Conservation (phyloP, 768 basidiomycete genomes). For the Rhizopogon vinicolor region DNA sequence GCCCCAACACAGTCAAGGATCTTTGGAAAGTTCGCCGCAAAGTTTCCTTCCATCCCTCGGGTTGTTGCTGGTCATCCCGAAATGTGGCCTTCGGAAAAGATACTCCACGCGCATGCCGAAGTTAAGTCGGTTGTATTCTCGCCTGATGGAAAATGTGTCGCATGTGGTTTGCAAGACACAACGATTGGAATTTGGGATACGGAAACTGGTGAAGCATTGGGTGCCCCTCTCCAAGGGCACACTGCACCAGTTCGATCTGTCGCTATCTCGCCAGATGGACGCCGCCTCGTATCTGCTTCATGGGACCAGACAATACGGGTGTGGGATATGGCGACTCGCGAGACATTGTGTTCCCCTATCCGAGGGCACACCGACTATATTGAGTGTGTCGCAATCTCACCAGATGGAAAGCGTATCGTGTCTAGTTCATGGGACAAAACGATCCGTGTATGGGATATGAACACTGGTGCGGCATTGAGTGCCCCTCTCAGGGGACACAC, state of each 20-base stretch:
- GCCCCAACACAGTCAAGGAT: constrained; percentile 10
- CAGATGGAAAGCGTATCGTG: constrained; percentile 8
- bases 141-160: constrained; percentile 1
- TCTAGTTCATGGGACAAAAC: constrained; percentile 4
- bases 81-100: background rate
- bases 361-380: constrained; percentile 1
- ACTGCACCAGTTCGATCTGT: background rate
- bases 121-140: constrained; percentile 5
- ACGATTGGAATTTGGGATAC: constrained; percentile 6
- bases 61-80: too few relatives aligned
- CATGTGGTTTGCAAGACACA: constrained; percentile 1
- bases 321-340: background rate
- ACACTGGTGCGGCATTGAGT: background rate
- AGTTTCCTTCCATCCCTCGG: background rate
- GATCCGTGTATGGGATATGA: background rate
- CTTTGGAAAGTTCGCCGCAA: too few relatives aligned
- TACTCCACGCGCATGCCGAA: background rate
- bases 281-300: background rate
- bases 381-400: constrained; percentile 8
- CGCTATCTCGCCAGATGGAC: constrained; percentile 1
- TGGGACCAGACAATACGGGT: background rate
- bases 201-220: background rate
- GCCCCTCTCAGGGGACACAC: constrained; percentile 1
- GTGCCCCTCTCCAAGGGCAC: constrained; percentile 5
- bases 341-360: background rate